Evolutionary conservation across 345 rosid species (phyloP), one percentile per base, ranked within the genome.

Genomic region (Cardamine chenopodiifolia): DNA sequence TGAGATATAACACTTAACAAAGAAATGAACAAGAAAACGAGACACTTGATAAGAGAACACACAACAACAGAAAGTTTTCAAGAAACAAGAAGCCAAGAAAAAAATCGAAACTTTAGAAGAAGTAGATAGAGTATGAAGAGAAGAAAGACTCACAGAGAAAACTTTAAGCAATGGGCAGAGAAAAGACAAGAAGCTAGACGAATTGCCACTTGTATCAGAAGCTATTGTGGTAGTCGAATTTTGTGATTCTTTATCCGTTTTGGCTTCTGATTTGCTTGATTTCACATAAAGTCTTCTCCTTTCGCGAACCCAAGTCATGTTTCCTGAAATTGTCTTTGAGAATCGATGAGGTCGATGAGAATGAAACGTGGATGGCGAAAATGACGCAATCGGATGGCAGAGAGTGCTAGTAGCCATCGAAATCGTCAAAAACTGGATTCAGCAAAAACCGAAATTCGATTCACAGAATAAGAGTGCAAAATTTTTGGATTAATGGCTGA

Each of bases 81-180:
- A n/a, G n/a, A n/a, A n/a, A n/a, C n/a, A n/a, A n/a, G n/a, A n/a
- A n/a, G 1, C 37, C 0, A 19, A 23, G 14, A 23, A 50, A 66
- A 23, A 44, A 10, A 49, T 4, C 0, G 17, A 67, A 39, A 23
- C 3, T 77, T 37, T 4, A 55, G 8, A 49, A 15, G 26, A n/a
- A n/a, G n/a, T n/a, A n/a, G n/a, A n/a, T n/a, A n/a, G n/a, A n/a
- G n/a, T n/a, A 25, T 3, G 13, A 54, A 58, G 59, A 66, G 55
- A 60, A 0, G 45, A 45, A 32, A 3, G 39, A 82, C 88, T 75
- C 66, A 89, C 96, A 57, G 93, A 86, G 80, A 89, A 89, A 56
- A 91, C 80, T 82, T 80, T 88, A 73, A 88, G 97, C 75, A 91
- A 77, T 15, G 97, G 96, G 42, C 96, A 89, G 17, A 91, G 90